phyloP scores from a whole-genome alignment of 768 basidiomycete genomes.

The Lenzites betulinus region DNA sequence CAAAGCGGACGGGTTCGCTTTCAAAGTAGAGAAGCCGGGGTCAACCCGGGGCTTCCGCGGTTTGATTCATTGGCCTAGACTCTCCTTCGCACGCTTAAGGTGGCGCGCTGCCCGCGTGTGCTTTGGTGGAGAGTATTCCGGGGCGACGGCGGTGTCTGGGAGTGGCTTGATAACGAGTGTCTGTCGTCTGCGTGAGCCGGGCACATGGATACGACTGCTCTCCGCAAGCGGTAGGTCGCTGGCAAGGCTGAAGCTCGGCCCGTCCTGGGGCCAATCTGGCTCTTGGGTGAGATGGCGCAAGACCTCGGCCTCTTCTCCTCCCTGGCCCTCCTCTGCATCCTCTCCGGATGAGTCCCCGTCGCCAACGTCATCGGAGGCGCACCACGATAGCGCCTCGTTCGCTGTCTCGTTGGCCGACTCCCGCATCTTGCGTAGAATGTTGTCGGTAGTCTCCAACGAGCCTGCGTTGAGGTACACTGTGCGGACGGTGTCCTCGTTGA shows the following conservation, averaged over 20 bases:
- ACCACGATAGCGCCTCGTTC: not conserved
- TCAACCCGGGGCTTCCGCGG: not conserved
- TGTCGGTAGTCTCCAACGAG: slow-evolving; percentile 42
- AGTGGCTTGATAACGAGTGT: slow-evolving; percentile 10
- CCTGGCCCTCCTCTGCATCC: not conserved
- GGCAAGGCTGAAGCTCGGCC: not conserved
- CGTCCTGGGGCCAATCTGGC: slow-evolving; percentile 1
- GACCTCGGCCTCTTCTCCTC: slow-evolving; percentile 6
- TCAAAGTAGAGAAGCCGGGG: too few species aligned
- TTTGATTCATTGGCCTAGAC: not conserved
- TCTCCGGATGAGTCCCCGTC: not conserved
- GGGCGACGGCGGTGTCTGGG: not conserved
- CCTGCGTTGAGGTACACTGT: slow-evolving; percentile 37
- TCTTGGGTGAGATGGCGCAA: slow-evolving; percentile 13
- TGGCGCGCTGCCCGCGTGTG: slow-evolving; percentile 28
- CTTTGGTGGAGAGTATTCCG: slow-evolving; percentile 27
- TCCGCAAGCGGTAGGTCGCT: slow-evolving; percentile 10
- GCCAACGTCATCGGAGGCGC: not conserved
- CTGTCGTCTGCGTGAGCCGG: not conserved
- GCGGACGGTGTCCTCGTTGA: slow-evolving; percentile 42
- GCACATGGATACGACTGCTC: slow-evolving; percentile 10
- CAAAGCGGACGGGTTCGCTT: too few species aligned
- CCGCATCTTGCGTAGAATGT: slow-evolving; percentile 41
- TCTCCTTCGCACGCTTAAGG: slow-evolving; percentile 17
- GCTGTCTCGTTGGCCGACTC: slow-evolving; percentile 36